Base-by-base conservation (phyloP, 257 asterid species). In the Rauvolfia tetraphylla region DNA sequence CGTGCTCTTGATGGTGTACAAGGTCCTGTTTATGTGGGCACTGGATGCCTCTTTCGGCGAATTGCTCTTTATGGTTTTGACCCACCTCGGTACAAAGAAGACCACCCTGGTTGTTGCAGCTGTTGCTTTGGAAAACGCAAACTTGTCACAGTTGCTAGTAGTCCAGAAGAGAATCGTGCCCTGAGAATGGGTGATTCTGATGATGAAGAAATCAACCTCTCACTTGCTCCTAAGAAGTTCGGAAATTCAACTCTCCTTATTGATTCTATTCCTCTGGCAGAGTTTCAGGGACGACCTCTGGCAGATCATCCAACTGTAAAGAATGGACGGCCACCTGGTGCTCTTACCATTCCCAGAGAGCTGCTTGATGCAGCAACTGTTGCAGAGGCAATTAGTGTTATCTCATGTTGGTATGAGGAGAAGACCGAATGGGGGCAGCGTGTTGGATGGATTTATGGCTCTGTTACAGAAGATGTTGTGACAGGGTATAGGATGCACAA, bases 1-100 rank as follows among this genome's bases (percentile, higher is more conserved):
- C 83, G 96, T 27, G 96, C 96, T 65, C 89, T 90, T n/a, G 96
- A 90, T 71, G 96, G 96, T 65, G 81, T 90, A 4, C 96, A 90
- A 68, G 96, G 96, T 5, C 93, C 96, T 3, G 92, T 90, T 58
- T 90, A 90, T 9, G 95, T 90, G 11, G 95, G 95, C 25, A 88
- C 96, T 2, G 96, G 96, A 18, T 90, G 96, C 79, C 86, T 90
- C 38, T 90, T 90, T 75, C 85, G 92, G 5, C 75, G 96, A 65
- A 76, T 85, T n/a, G 92, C 96, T 18, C 89, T 90, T 34, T 90
- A 88, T 31, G 96, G 96, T 27, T 90, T 90, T 48, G 96, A 90
- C 80, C 96, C 96, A 1, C 96, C 96, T 68, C 88, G 92, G 9
- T 78, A 89, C 66, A 90, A 90, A 80, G 93, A 86, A 58, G 88